Evolutionary conservation across 148 eudicot species (phyloP).

Genomic region (Diospyros kaki): DNA sequence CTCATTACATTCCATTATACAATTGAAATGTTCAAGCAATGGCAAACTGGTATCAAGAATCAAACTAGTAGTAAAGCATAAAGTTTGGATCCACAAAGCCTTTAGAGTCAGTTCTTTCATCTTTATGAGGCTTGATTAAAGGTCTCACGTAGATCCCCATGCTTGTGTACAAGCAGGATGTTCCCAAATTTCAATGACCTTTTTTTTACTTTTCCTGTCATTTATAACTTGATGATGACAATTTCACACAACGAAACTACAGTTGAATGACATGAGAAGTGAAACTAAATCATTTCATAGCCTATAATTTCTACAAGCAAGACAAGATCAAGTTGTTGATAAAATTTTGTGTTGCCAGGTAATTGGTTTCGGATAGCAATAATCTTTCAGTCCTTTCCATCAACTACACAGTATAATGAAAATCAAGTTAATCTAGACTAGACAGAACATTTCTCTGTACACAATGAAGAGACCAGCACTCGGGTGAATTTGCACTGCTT

Average conservation of each 20-base stretch:
- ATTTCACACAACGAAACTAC: neutral
- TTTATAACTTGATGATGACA: neutral
- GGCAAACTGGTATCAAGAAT: too few species aligned
- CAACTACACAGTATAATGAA: constrained; percentile 42
- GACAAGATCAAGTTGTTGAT: too few species aligned
- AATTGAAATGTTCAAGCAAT: too few species aligned
- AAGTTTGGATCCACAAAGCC: too few species aligned
- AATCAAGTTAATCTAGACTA: neutral
- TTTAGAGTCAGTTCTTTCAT: neutral
- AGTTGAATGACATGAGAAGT: neutral
- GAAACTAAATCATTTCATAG: neutral
- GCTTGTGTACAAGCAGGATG: neutral
- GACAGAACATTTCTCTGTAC: neutral
- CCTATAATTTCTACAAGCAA: neutral
- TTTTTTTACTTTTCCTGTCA: neutral
- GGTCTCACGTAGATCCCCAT: neutral
- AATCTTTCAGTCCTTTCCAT: constrained; percentile 84
- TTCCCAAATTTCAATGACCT: neutral
- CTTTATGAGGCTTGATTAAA: neutral
- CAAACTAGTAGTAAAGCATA: too few species aligned
- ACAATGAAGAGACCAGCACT: neutral
- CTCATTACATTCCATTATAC: neutral
- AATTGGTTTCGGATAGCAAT: neutral
- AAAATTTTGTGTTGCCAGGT: too few species aligned
- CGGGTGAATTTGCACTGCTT: too few species aligned